These are phyloP conservation scores for barley (Hordeum vulgare) DNA, from an alignment of 176 grass and related monocot species.

Conservation along the genomic window MorexV3_pseudomolecules_assembly NC_058519.1:479728813-479729312, in stretches of 20 bases:
- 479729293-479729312: constrained; percentile 73
- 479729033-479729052: background rate
- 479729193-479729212: background rate
- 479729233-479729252: background rate
- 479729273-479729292: constrained; percentile 85
- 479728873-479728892: background rate
- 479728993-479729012: background rate
- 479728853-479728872: background rate
- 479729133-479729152: background rate
- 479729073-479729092: background rate
- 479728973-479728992: background rate
- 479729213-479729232: background rate
- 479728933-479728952: background rate
- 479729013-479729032: background rate
- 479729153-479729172: background rate
- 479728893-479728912: background rate
- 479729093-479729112: background rate
- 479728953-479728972: background rate
- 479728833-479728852: background rate
- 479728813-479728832: background rate
- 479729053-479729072: background rate
- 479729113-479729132: background rate
- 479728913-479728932: background rate
- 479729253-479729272: background rate
- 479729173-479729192: background rate